Percentiles rank a stretch among this genome's conserved stretches.
phyloP scores from a whole-genome alignment of 1,284 basidiomycete species.

The Marasmius tenuissimus region DNA sequence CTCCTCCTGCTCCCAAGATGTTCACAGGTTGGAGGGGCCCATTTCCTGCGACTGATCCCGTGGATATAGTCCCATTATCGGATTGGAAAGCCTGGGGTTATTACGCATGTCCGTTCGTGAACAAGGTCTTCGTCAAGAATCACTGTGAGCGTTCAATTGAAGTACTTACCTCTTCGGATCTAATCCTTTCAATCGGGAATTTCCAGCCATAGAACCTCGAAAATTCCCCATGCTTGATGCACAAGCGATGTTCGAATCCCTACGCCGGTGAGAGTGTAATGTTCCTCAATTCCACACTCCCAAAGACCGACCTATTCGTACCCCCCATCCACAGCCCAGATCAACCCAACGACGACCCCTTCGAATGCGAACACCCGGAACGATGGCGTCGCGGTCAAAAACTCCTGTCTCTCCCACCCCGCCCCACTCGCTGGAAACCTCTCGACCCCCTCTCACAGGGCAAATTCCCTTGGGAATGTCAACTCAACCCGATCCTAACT shows the following conservation, averaged over 20 bases:
- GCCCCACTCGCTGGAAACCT: constrained; percentile 43
- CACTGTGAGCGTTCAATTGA: constrained; percentile 30
- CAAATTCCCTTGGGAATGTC: constrained; percentile 44
- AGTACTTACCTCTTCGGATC: not conserved
- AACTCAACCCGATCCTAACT: constrained; percentile 54
- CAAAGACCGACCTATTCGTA: not conserved
- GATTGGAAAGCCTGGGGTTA: constrained; percentile 50
- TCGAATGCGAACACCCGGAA: constrained; percentile 37
- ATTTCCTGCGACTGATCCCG: not conserved
- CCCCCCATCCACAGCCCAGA: constrained; percentile 21
- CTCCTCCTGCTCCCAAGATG: not conserved
- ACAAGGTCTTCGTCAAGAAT: constrained; percentile 33
- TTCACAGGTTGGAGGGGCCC: not conserved
- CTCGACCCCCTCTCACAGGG: constrained; percentile 34
- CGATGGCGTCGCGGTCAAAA: constrained; percentile 46
- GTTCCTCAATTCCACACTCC: not conserved
- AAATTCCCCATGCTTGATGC: constrained; percentile 24
- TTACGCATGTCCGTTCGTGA: constrained; percentile 38
- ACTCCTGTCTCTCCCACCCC: constrained; percentile 49
- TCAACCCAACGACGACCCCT: not conserved
- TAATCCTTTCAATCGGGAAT: not conserved
- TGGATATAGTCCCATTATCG: constrained; percentile 23
- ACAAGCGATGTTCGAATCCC: constrained; percentile 33
- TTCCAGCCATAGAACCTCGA: constrained; percentile 17
- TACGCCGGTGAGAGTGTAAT: constrained; percentile 18